Conservation (phyloP, 2,329 filamentous ascomycete genomes). For the Beauveria varroae region DNA sequence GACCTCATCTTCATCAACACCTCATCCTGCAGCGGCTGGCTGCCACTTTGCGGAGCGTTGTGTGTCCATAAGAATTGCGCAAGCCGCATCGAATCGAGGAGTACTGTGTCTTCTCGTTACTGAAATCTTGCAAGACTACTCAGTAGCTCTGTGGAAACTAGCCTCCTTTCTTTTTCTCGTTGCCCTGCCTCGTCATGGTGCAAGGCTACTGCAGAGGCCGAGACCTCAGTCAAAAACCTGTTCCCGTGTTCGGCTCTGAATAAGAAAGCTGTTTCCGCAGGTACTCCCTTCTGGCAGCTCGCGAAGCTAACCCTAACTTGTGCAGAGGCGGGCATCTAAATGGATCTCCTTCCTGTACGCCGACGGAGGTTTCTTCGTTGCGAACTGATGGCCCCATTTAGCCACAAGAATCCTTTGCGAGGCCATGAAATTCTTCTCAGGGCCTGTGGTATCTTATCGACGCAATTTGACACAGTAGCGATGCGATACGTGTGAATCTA, state of each 20-base stretch:
- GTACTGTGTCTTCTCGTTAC: not conserved
- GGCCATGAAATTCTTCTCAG: not conserved
- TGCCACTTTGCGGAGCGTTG: slow-evolving; percentile 2
- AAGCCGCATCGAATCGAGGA: not conserved
- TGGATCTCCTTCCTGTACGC: slow-evolving; percentile 6
- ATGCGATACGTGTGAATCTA: not conserved
- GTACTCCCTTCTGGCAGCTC: not conserved
- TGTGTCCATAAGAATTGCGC: slow-evolving; percentile 1
- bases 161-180: slow-evolving; percentile 5
- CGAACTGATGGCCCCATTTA: not conserved
- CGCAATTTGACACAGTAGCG: not conserved
- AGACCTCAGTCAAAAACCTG: slow-evolving; percentile 4
- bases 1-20: slow-evolving; percentile 3
- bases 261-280: not conserved
- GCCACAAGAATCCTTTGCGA: not conserved
- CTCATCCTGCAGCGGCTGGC: not conserved
- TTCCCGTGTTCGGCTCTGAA: not conserved
- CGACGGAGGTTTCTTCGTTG: not conserved
- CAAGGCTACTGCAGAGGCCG: slow-evolving; percentile 7
- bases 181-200: slow-evolving; percentile 7
- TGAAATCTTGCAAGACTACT: not conserved
- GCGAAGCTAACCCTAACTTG: not conserved
- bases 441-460: not conserved
- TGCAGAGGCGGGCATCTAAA: not conserved
- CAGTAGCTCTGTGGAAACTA: not conserved